These are phyloP conservation scores for Raphanus hybrid DNA, from an alignment of 441 rosid genomes.

Conservation along the genomic window DNA sequence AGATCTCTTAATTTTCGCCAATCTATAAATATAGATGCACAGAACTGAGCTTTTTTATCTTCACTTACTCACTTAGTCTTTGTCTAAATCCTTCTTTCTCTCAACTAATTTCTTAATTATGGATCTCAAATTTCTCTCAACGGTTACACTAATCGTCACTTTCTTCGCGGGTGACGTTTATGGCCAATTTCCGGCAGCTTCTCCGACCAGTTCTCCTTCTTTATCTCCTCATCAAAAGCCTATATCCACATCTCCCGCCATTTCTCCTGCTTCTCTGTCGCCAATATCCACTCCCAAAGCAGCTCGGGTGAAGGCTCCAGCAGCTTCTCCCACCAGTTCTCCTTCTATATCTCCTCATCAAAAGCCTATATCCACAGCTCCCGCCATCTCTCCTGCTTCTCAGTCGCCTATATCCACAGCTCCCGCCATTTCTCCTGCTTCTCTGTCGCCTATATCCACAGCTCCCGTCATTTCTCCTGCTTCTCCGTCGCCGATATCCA, in stretches of 20 bases:
- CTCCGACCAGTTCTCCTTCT: slow-evolving; percentile 54
- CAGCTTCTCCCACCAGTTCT: slow-evolving; percentile 50
- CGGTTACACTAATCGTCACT: slow-evolving; percentile 54
- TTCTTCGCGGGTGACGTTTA: slow-evolving; percentile 50
- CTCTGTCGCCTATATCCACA: slow-evolving; percentile 35
- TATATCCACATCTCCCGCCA: slow-evolving; percentile 42
- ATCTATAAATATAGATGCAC: slow-evolving; percentile 20
- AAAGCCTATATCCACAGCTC: slow-evolving; percentile 35
- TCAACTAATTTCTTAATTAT: slow-evolving; percentile 37
- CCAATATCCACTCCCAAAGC: neutral
- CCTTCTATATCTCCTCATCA: slow-evolving; percentile 40
- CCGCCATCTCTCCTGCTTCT: slow-evolving; percentile 48
- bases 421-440: slow-evolving; percentile 51
- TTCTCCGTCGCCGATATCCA: slow-evolving; percentile 35
- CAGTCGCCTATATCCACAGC: slow-evolving; percentile 32
- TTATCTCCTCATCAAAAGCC: slow-evolving; percentile 17
- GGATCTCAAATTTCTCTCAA: slow-evolving; percentile 52
- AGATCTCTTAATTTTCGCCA: slow-evolving; percentile 35
- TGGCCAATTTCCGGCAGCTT: slow-evolving; percentile 58
- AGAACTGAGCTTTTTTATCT: slow-evolving; percentile 31
- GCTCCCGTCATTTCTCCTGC: slow-evolving; percentile 51
- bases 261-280: slow-evolving; percentile 46
- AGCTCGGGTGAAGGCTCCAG: slow-evolving; percentile 29
- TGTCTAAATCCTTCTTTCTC: slow-evolving; percentile 7
- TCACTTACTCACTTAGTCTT: slow-evolving; percentile 3